Percentiles rank a stretch among this genome's conserved stretches.
Conservation (phyloP, 768 basidiomycete genomes). For the Xerocomellus amylosporus region DNA sequence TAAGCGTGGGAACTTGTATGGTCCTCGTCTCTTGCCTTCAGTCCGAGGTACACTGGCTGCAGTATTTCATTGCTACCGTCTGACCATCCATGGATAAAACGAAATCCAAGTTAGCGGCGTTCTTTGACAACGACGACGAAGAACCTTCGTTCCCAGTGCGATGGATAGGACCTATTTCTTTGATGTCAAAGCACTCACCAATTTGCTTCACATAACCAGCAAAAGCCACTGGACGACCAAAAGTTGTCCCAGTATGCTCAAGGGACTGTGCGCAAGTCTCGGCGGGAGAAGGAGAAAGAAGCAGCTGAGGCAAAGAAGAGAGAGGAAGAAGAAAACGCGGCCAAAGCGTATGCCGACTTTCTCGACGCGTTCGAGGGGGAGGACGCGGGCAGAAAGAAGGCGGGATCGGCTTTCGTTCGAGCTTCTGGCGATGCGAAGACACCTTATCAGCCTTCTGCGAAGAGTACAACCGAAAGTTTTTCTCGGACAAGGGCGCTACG, state of each 20-base stretch:
- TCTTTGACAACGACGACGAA: conserved; percentile 84
- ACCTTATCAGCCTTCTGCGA: conserved; percentile 44
- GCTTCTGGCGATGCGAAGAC: conserved; percentile 42
- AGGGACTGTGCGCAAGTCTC: conserved; percentile 86
- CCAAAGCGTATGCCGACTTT: conserved; percentile 80
- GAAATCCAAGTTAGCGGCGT: conserved; percentile 61
- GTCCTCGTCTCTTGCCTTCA: background rate
- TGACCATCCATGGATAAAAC: conserved; percentile 32
- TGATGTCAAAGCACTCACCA: conserved; percentile 56
- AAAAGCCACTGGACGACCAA: conserved; percentile 80
- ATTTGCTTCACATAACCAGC: conserved; percentile 56
- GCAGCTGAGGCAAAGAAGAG: conserved; percentile 85
- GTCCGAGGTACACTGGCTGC: background rate
- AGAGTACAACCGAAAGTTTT: conserved; percentile 26
- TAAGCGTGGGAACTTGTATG: conserved; percentile 26
- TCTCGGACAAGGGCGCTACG: conserved; percentile 33
- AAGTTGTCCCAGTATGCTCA: conserved; percentile 84
- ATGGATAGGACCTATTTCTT: conserved; percentile 69
- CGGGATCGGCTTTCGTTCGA: conserved; percentile 59
- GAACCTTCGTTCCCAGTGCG: conserved; percentile 89
- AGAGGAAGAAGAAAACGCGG: conserved; percentile 79
- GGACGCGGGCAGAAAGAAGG: conserved; percentile 47
- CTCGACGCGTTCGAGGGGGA: conserved; percentile 81
- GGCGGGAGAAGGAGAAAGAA: conserved; percentile 89
- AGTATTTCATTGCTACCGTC: conserved; percentile 1